Evolutionary conservation across 208 protist genomes (phyloP), one percentile per base, ranked within the genome.

Genomic region (Trypanosoma cruzi): DNA sequence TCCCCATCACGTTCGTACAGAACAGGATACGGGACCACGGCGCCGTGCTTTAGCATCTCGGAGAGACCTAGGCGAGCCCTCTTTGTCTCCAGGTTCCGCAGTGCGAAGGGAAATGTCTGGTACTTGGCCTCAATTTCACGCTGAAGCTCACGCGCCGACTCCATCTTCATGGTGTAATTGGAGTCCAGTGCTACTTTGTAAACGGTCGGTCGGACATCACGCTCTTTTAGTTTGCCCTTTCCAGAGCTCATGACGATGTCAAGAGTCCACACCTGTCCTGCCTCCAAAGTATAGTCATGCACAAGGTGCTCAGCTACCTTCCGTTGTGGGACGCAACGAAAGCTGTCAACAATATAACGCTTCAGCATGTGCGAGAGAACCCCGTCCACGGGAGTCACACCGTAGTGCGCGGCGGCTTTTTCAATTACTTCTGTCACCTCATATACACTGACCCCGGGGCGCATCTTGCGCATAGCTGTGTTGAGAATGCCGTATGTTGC

Each of bases 321-420:
- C 70, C 94, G 92, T 79, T 92, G 90, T 28, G 98, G 84, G 58
- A 99, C 97, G 69, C 96, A 93, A 64, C 98, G 98, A 75, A 97
- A 95, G 65, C 96, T 97, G 73, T 99, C 99, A 53, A 99, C 97
- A 66, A 99, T 96, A 88, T 98, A 99, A 60, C 98, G 92, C 85
- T 98, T 98, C 40, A 99, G 69, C 85, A 99, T 89, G 82, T 99
- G 98, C 31, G 98, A 99, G 8, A 99, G 88, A 22, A 99, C 98
- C 68, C 98, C 99, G 53, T 99, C 94, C 0, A 98, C 90, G 26
- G 94, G 82, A 4, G 85, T 98, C 49, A 98, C 96, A 29, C 93
- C 74, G 82, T 94, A 99, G 66, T 94, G 86, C 26, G 86, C 87
- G 13, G 97, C 93, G 14, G 98, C 89, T 84, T 99, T 98, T 66